These are phyloP conservation scores for Cucurbita moschata DNA, from an alignment of 306 rosid genomes.

Conservation along the genomic window DNA sequence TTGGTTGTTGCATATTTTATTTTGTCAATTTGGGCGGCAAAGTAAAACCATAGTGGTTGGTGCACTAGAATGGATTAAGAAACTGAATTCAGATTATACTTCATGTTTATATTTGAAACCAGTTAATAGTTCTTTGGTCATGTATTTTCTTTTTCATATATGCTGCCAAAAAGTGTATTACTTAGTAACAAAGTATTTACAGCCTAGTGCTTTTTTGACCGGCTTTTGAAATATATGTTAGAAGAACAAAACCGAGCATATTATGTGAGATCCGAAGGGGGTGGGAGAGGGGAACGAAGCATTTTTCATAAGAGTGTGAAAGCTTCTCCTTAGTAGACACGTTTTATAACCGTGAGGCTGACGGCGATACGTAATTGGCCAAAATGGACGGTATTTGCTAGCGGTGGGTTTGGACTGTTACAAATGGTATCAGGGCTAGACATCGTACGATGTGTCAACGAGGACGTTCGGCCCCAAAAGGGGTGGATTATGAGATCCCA, in stretches of 20 bases:
- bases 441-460: rapidly evolving
- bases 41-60: background rate
- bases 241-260: background rate
- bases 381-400: no score
- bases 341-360: no score
- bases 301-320: no score
- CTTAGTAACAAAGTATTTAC: background rate
- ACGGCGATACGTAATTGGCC: no score
- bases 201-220: background rate
- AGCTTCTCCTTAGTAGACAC: no score
- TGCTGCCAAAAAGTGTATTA: background rate
- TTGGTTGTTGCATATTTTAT: background rate
- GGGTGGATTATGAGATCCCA: no score
- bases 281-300: no score
- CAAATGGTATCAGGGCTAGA: no score
- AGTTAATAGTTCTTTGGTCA: background rate
- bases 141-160: background rate
- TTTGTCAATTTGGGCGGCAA: conserved; percentile 4
- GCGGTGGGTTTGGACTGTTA: no score
- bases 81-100: background rate
- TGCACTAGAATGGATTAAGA: background rate
- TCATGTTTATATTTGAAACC: background rate
- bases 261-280: background rate
- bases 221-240: background rate
- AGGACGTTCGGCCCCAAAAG: no score